Percentiles rank a stretch among this genome's conserved stretches.
Evolutionary conservation across 768 basidiomycete genomes (phyloP).

Genomic region (Lentinula lateritia): DNA sequence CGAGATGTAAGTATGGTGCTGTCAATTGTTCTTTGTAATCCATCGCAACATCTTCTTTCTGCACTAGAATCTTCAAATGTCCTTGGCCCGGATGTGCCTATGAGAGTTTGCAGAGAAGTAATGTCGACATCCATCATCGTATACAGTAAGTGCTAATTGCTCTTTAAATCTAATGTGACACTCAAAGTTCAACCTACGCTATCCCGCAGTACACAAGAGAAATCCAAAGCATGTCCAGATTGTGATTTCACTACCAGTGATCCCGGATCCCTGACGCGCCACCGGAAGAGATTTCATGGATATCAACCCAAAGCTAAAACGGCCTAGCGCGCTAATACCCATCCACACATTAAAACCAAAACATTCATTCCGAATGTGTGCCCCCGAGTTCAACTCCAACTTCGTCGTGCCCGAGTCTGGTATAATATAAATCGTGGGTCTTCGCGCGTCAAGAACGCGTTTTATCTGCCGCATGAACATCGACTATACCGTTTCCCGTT

Average conservation of each 20-base stretch:
- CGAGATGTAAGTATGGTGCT: neutral
- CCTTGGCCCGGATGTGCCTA: constrained; percentile 1
- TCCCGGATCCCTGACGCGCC: neutral
- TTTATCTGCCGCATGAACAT: too few relatives aligned
- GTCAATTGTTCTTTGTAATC: too few relatives aligned
- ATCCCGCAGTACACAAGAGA: neutral
- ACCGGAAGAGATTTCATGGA: constrained; percentile 1
- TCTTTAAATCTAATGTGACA: neutral
- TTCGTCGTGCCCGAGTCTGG: too few relatives aligned
- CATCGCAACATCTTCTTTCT: too few relatives aligned
- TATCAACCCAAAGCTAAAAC: constrained; percentile 2
- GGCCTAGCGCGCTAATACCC: neutral
- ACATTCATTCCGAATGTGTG: too few relatives aligned
- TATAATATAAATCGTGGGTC: too few relatives aligned
- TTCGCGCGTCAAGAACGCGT: too few relatives aligned
- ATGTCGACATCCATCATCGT: neutral
- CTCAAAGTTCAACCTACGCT: too few relatives aligned
- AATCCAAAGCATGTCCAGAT: neutral
- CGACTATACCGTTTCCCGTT: too few relatives aligned
- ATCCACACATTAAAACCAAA: too few relatives aligned
- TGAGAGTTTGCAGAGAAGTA: constrained; percentile 1
- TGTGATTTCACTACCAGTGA: constrained; percentile 2
- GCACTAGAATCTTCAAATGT: neutral
- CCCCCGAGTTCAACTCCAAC: too few relatives aligned
- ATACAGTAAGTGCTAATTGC: neutral